A percentile compares a stretch with the other conserved stretches of the same genome.
Conservation (phyloP, 768 basidiomycete species). For the Pleurotus sapidus region DNA sequence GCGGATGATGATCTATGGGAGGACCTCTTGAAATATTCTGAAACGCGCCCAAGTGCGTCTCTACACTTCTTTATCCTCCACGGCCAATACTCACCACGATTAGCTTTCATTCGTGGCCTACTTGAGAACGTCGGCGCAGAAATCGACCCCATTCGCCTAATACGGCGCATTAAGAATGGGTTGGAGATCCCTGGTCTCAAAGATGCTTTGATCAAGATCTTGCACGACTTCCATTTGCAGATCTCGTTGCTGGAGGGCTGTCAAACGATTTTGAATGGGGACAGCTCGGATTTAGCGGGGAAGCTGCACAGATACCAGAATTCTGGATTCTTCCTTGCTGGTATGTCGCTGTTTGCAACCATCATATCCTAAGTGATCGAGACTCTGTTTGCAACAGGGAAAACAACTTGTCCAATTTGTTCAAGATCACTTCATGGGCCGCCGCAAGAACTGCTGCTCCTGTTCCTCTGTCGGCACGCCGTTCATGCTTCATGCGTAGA, state of each 20-base stretch:
- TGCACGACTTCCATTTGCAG: slow-evolving; percentile 95
- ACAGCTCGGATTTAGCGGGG: slow-evolving; percentile 70
- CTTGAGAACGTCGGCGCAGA: slow-evolving; percentile 96
- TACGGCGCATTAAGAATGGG: slow-evolving; percentile 93
- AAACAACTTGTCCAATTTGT: slow-evolving; percentile 68
- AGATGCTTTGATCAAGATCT: slow-evolving; percentile 91
- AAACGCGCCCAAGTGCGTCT: slow-evolving; percentile 79
- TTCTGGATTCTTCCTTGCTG: slow-evolving; percentile 71
- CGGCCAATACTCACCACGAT: not conserved
- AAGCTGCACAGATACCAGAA: slow-evolving; percentile 75
- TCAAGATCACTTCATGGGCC: slow-evolving; percentile 50
- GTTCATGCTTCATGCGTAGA: slow-evolving; percentile 79
- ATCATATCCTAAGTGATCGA: not conserved
- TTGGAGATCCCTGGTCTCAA: slow-evolving; percentile 95
- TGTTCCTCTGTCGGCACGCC: slow-evolving; percentile 87
- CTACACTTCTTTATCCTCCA: not conserved
- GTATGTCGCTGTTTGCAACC: slow-evolving; percentile 40
- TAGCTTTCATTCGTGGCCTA: slow-evolving; percentile 91
- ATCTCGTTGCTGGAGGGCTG: slow-evolving; percentile 92
- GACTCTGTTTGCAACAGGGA: slow-evolving; percentile 38
- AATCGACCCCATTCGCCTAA: slow-evolving; percentile 92
- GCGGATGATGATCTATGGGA: slow-evolving; percentile 98
- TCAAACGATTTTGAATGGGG: slow-evolving; percentile 80
- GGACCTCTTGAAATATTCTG: slow-evolving; percentile 90
- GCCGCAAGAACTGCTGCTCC: slow-evolving; percentile 58